phyloP scores from a whole-genome alignment of 148 eudicot genomes.

The Suaeda aralocaspica region DNA sequence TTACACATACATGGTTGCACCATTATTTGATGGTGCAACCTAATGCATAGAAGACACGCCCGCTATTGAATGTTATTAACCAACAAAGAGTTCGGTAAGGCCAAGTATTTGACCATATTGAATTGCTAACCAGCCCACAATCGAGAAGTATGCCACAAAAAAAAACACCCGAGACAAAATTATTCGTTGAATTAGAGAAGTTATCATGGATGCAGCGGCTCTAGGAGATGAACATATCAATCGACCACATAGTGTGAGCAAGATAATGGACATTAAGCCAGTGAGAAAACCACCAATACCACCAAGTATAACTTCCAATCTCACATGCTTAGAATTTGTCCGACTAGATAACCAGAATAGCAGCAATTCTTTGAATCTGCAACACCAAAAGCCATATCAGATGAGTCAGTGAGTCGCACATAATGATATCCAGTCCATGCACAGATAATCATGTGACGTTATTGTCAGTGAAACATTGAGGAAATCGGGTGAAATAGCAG shows the following conservation, averaged over 20 bases:
- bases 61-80: slow-evolving; percentile 24
- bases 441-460: background rate
- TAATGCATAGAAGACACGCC: too few species aligned
- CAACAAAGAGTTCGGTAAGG: slow-evolving; percentile 42
- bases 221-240: slow-evolving; percentile 31
- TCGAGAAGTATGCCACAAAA: slow-evolving; percentile 65
- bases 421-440: slow-evolving; percentile 3
- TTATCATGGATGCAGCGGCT: slow-evolving; percentile 21
- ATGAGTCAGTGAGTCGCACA: slow-evolving; percentile 3
- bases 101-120: slow-evolving; percentile 68
- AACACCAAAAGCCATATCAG: background rate
- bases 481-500: background rate
- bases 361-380: slow-evolving; percentile 59
- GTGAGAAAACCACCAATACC: slow-evolving; percentile 50
- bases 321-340: slow-evolving; percentile 35
- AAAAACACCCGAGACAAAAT: slow-evolving; percentile 50
- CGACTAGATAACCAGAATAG: slow-evolving; percentile 46
- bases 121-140: slow-evolving; percentile 69
- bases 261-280: slow-evolving; percentile 44
- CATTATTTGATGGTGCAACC: too few species aligned
- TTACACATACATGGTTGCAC: too few species aligned
- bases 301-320: slow-evolving; percentile 62
- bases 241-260: slow-evolving; percentile 36
- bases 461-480: background rate
- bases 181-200: slow-evolving; percentile 30